phyloP scores from a whole-genome alignment of 352 stramenopile species.

The Peronosclerospora sorghi region DNA sequence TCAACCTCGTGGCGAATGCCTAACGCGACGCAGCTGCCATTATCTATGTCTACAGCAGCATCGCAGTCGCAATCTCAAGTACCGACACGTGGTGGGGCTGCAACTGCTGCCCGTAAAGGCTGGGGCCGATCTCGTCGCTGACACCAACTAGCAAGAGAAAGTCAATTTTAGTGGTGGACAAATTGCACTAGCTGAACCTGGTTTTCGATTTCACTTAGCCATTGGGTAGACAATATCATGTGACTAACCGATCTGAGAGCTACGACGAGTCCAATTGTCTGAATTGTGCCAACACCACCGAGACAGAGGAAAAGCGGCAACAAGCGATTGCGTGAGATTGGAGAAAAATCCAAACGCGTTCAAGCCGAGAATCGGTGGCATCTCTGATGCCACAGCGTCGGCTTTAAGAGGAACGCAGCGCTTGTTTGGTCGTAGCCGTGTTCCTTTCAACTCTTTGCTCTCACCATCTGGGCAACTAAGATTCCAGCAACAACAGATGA shows the following conservation, averaged over 20 bases:
- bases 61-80: slow-evolving; percentile 39
- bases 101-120: slow-evolving; percentile 34
- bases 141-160: slow-evolving; percentile 1
- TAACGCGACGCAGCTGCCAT: slow-evolving; percentile 52
- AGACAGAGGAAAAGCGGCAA: slow-evolving; percentile 55
- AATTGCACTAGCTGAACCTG: neutral
- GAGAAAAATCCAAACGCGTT: slow-evolving; percentile 93
- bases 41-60: slow-evolving; percentile 54
- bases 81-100: slow-evolving; percentile 6
- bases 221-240: too few relatives aligned
- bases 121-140: slow-evolving; percentile 59
- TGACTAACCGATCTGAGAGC: too few relatives aligned
- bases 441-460: slow-evolving; percentile 11
- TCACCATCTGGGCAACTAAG: slow-evolving; percentile 12
- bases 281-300: slow-evolving; percentile 82
- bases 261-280: too few relatives aligned
- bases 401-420: slow-evolving; percentile 7
- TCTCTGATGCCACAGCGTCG: slow-evolving; percentile 4
- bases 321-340: slow-evolving; percentile 84
- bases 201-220: too few relatives aligned
- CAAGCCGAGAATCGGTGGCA: slow-evolving; percentile 89
- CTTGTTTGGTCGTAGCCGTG: slow-evolving; percentile 5
- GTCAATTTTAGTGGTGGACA: neutral
- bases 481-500: slow-evolving; percentile 12
- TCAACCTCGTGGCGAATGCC: slow-evolving; percentile 8